phyloP scores from a whole-genome alignment of 805 yeast species.

The Starmerella floricola region DNA sequence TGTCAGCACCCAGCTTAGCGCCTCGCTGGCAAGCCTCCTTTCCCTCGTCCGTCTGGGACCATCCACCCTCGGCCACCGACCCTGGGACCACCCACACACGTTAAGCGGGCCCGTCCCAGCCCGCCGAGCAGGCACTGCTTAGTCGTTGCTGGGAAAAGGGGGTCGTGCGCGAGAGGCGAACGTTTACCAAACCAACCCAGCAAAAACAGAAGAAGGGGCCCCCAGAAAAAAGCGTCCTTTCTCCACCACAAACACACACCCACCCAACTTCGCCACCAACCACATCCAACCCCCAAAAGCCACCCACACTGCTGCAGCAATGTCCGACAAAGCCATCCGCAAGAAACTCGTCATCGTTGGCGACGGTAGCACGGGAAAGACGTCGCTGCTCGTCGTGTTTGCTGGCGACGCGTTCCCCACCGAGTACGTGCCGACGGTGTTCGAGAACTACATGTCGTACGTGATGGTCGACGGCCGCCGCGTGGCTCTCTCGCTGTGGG shows the following conservation, averaged over 20 bases:
- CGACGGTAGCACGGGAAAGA: conserved; percentile 96
- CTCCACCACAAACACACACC: neutral
- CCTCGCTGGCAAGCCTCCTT: too few species aligned
- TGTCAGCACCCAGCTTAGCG: too few species aligned
- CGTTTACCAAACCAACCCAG: too few species aligned
- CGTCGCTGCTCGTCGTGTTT: conserved; percentile 73
- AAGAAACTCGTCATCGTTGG: conserved; percentile 82
- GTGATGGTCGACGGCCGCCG: conserved; percentile 84
- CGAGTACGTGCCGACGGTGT: conserved; percentile 90
- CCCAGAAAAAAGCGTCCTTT: neutral
- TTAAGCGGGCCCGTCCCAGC: too few species aligned
- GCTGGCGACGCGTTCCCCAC: conserved; percentile 87
- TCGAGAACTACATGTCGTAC: conserved; percentile 95
- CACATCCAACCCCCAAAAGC: neutral
- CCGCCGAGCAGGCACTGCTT: too few species aligned
- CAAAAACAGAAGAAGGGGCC: too few species aligned
- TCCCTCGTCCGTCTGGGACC: too few species aligned
- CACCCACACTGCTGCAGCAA: neutral
- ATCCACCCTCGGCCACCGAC: too few species aligned
- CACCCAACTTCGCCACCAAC: conserved; percentile 1
- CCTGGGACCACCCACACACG: too few species aligned
- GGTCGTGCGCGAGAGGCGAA: too few species aligned
- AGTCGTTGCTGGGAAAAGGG: too few species aligned
- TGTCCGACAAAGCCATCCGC: conserved; percentile 24
- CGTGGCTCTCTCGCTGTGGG: conserved; percentile 92